Evolutionary conservation across 176 grass and related monocot genomes (phyloP).

Genomic region (Eragrostis nindensis): DNA sequence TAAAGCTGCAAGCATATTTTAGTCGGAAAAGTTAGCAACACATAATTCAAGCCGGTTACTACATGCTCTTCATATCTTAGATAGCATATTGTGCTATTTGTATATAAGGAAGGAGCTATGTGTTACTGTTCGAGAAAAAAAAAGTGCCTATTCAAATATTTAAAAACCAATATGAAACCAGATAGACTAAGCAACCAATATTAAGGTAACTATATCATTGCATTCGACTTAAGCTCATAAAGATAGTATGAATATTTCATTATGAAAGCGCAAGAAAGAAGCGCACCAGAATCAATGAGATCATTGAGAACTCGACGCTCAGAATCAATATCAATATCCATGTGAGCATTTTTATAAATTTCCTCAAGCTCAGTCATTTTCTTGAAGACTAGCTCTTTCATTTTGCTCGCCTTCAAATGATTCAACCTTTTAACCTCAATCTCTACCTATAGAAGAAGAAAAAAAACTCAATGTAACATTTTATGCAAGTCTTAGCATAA

Average conservation of each 20-base stretch:
- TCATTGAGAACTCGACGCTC: constrained; percentile 52
- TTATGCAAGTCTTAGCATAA: constrained; percentile 24
- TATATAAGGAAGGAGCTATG: background rate
- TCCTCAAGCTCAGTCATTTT: constrained; percentile 85
- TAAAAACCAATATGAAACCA: background rate
- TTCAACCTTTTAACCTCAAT: constrained; percentile 72
- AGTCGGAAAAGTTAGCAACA: background rate
- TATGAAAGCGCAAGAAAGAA: constrained; percentile 41
- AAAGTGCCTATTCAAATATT: background rate
- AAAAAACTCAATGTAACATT: constrained; percentile 30
- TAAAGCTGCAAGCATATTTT: background rate
- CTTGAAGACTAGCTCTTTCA: constrained; percentile 92
- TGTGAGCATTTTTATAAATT: constrained; percentile 74
- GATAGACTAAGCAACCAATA: background rate
- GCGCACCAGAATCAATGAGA: constrained; percentile 77
- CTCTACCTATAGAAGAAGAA: constrained; percentile 62
- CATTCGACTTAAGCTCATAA: constrained; percentile 1
- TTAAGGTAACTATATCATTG: background rate
- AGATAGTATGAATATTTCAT: constrained; percentile 22
- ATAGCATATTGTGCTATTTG: background rate
- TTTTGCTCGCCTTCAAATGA: constrained; percentile 77
- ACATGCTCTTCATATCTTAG: background rate
- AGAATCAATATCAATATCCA: constrained; percentile 64
- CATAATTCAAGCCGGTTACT: background rate
- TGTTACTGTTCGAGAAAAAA: background rate